Percentiles rank a stretch among this genome's conserved stretches.
These are phyloP conservation scores for Bipolaris gigantea DNA, from an alignment of 2,329 filamentous ascomycete genomes.

Conservation along the genomic window DNA sequence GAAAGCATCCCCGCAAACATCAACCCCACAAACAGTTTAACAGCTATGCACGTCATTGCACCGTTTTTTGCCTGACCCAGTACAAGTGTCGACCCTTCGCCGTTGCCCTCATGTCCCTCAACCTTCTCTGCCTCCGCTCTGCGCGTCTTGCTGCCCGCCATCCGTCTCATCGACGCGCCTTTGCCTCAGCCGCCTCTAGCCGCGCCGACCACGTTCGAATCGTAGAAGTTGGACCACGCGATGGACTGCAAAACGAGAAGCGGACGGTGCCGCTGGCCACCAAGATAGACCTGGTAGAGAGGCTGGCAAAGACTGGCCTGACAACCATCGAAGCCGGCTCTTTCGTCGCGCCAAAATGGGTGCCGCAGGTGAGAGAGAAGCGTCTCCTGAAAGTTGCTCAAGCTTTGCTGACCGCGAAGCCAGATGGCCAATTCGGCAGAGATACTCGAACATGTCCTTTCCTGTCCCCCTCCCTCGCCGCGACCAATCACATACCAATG, in stretches of 20 bases:
- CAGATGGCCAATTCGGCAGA: conserved; percentile 79
- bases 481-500: conserved; percentile 72
- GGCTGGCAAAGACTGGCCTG: conserved; percentile 69
- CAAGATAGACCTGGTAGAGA: conserved; percentile 75
- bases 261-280: conserved; percentile 68
- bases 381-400: not conserved
- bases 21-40: conserved; percentile 15
- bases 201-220: conserved; percentile 57
- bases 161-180: conserved; percentile 31
- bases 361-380: conserved; percentile 67
- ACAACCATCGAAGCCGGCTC: conserved; percentile 77
- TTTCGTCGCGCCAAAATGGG: conserved; percentile 82
- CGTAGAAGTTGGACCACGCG: conserved; percentile 81
- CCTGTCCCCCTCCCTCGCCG: conserved; percentile 57
- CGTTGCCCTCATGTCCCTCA: conserved; percentile 32
- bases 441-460: conserved; percentile 70
- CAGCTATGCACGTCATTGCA: conserved; percentile 15
- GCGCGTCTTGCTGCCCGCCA: conserved; percentile 43
- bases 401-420: conserved; percentile 45
- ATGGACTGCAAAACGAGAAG: conserved; percentile 87
- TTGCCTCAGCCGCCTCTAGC: conserved; percentile 39
- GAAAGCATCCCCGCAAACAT: conserved; percentile 19
- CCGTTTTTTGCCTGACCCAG: not conserved
- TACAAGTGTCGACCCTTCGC: not conserved
- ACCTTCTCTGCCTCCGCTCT: conserved; percentile 35